These are phyloP conservation scores for Rhododendron vialii DNA, from an alignment of 148 eudicot genomes.

Conservation along the genomic window DNA sequence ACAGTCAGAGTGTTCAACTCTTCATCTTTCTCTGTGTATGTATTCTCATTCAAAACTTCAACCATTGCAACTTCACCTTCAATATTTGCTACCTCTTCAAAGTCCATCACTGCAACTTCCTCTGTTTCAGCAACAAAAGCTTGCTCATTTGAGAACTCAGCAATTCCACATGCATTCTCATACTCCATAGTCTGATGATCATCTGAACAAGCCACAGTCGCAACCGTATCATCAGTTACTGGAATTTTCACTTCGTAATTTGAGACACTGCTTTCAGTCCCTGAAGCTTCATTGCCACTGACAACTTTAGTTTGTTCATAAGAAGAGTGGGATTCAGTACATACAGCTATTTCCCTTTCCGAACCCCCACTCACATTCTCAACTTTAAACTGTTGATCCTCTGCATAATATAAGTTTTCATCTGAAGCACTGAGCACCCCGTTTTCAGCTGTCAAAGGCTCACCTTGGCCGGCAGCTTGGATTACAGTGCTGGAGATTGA, in stretches of 20 bases:
- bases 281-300: background rate
- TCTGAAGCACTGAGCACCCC: background rate
- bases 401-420: background rate
- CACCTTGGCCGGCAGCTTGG: background rate
- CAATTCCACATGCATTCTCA: background rate
- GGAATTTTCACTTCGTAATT: slow-evolving; percentile 9
- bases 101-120: slow-evolving; percentile 10
- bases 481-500: background rate
- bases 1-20: slow-evolving; percentile 10
- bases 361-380: background rate
- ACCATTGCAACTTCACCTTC: slow-evolving; percentile 13
- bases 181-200: background rate
- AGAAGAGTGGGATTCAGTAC: background rate
- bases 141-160: slow-evolving; percentile 14
- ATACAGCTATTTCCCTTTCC: slow-evolving; percentile 1
- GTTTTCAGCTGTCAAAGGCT: background rate
- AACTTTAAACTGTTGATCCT: slow-evolving; percentile 10
- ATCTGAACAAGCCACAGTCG: slow-evolving; percentile 9
- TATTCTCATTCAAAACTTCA: slow-evolving; percentile 12
- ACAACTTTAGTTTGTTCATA: slow-evolving; percentile 10
- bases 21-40: slow-evolving; percentile 3
- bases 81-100: slow-evolving; percentile 19
- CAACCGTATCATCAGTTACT: background rate
- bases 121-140: slow-evolving; percentile 13
- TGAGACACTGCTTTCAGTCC: background rate